Base-by-base conservation (phyloP, 768 basidiomycete genomes). In the Amanita polypyramis region DNA sequence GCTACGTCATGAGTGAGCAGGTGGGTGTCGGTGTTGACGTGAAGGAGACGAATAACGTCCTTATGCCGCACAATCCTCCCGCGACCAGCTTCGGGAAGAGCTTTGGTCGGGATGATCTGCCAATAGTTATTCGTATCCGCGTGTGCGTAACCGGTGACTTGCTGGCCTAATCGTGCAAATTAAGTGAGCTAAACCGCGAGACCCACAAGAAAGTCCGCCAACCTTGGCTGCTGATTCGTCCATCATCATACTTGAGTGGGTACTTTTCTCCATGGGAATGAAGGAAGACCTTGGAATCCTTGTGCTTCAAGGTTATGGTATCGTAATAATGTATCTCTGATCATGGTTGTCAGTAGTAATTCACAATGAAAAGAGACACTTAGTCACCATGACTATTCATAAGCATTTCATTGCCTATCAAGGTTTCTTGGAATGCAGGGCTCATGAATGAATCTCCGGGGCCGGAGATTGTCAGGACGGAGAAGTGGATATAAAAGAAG, bases 1-100 rank as follows among this genome's bases (percentile, higher is more conserved):
- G 96, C 96, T 50, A 99, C 96, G 62, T 99, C 96, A 57, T 99
- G 96, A 2, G 94, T 96, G 37, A 99, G 67, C 39, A 99, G 80
- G 49, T 81, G 65, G 1, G 81, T 79, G 52, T 94, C 71, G 8
- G 94, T 95, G 62, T 77, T 79, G 60, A 90, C 76, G 58, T 99
- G 96, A 19, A 92, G 71, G 15, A 98, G 76, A 58, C 91, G 93
- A 54, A 98, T 73, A 45, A 89, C 65, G 62, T 98, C 96, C 51
- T 86, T 76, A 52, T 97, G 83, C 39, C 89, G 85, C 35, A 97
- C 91, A 52, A 92, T 78, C 41, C 95, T 84, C 10, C 93, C 95
- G 20, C 91, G 86, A 15, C 94, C 94, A 50, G 84, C 85, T 56
- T 95, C 91, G 3, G 95, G 95, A 39, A 98, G 76, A 9, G 94